phyloP scores from a whole-genome alignment of 2,329 filamentous ascomycete species.

The Pezicula radicicola region DNA sequence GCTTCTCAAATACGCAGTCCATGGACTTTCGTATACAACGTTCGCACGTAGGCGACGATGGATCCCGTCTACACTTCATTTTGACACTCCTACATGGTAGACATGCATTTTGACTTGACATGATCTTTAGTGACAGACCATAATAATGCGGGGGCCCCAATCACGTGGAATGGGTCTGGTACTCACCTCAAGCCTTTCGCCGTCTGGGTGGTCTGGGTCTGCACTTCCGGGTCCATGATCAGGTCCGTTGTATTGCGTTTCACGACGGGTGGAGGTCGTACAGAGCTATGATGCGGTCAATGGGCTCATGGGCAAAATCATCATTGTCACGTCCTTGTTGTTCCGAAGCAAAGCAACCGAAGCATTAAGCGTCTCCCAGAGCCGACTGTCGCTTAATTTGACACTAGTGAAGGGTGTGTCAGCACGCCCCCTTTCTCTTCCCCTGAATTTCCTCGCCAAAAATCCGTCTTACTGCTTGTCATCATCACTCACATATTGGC shows the following conservation, averaged over 20 bases:
- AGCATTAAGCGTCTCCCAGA: no score
- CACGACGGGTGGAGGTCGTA: background rate
- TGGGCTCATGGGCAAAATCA: no score
- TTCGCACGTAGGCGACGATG: constrained; percentile 26
- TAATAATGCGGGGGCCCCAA: background rate
- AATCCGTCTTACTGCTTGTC: no score
- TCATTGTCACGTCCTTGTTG: no score
- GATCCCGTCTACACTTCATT: constrained; percentile 32
- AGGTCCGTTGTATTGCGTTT: background rate
- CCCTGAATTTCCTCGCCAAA: no score
- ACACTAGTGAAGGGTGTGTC: no score
- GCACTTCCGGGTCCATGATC: background rate
- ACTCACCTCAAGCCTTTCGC: background rate
- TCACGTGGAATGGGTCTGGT: background rate
- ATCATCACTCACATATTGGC: no score
- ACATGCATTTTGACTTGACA: constrained; percentile 27
- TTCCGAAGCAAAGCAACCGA: no score
- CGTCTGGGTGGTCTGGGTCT: background rate
- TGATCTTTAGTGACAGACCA: background rate
- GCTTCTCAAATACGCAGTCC: constrained; percentile 34
- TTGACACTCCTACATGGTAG: constrained; percentile 36
- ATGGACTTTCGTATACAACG: constrained; percentile 35
- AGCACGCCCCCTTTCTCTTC: no score
- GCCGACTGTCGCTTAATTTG: no score
- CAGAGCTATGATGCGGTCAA: background rate